Evolutionary conservation across 2,329 filamentous ascomycete genomes (phyloP).

Genomic region (Aspergillus ustus): DNA sequence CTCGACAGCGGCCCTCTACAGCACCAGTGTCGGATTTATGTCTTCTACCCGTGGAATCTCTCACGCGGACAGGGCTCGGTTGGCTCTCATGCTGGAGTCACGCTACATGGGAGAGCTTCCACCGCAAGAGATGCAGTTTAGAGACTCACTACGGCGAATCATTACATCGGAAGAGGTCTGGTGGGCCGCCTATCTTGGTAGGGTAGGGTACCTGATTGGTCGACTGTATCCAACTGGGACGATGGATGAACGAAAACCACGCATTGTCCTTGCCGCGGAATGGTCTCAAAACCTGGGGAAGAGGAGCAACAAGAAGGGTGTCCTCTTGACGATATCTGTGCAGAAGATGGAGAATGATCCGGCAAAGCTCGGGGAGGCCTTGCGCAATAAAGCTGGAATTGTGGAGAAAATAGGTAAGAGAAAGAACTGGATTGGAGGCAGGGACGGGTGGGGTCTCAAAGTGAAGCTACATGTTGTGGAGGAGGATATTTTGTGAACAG

Average conservation of each 20-base stretch:
- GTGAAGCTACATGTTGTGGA: slow-evolving; percentile 19
- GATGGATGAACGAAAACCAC: slow-evolving; percentile 30
- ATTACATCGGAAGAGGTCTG: slow-evolving; percentile 40
- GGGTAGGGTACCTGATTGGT: slow-evolving; percentile 34
- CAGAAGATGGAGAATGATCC: slow-evolving; percentile 32
- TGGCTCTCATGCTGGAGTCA: slow-evolving; percentile 39
- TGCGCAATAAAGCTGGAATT: slow-evolving; percentile 31
- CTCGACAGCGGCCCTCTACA: slow-evolving; percentile 36
- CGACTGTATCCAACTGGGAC: slow-evolving; percentile 38
- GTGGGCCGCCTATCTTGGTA: slow-evolving; percentile 41
- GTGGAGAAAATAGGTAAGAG: slow-evolving; percentile 43
- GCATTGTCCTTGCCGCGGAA: not conserved
- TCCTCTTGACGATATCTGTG: slow-evolving; percentile 32
- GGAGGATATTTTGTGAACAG: slow-evolving; percentile 8
- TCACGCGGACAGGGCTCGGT: slow-evolving; percentile 38
- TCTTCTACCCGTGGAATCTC: slow-evolving; percentile 40
- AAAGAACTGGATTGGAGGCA: slow-evolving; percentile 42
- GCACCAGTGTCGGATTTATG: slow-evolving; percentile 39
- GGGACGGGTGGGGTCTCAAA: slow-evolving; percentile 35
- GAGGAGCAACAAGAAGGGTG: slow-evolving; percentile 35
- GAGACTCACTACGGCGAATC: slow-evolving; percentile 32
- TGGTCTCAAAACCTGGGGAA: too few relatives aligned
- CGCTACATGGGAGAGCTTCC: slow-evolving; percentile 40
- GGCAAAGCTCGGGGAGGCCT: slow-evolving; percentile 29
- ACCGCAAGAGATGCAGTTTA: slow-evolving; percentile 36